phyloP scores from a whole-genome alignment of 2,329 filamentous ascomycete genomes.

The Colletotrichum caudatum region DNA sequence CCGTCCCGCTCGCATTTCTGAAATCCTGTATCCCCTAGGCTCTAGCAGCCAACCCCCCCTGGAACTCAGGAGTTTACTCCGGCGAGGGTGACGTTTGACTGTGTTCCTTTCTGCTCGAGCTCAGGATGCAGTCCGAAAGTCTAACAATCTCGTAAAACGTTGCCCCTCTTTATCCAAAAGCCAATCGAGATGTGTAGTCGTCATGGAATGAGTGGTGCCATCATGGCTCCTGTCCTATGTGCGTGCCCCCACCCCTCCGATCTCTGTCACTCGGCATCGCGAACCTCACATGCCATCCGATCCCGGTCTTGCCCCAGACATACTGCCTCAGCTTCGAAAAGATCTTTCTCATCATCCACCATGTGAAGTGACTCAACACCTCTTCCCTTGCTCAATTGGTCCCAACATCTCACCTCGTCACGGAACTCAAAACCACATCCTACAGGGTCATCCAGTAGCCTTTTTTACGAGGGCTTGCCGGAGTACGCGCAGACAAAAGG shows the following conservation, averaged over 20 bases:
- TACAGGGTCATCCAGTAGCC: background rate
- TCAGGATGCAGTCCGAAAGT: background rate
- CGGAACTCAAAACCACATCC: background rate
- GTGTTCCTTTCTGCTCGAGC: background rate
- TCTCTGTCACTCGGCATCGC: background rate
- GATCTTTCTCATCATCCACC: background rate
- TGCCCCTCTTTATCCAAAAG: background rate
- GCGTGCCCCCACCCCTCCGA: background rate
- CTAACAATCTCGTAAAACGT: background rate
- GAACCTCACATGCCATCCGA: background rate
- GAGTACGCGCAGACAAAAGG: background rate
- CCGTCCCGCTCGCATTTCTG: background rate
- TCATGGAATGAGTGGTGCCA: background rate
- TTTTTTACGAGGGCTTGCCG: background rate
- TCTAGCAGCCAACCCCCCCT: background rate
- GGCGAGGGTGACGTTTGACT: constrained; percentile 1
- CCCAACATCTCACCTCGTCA: background rate
- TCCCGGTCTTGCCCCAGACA: background rate
- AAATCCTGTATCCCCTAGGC: too few species aligned
- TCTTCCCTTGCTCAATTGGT: background rate
- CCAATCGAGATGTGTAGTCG: background rate
- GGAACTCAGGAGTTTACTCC: constrained; percentile 24
- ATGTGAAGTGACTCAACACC: background rate
- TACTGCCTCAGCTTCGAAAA: background rate
- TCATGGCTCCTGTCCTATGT: background rate